Percentiles rank a stretch among this genome's conserved stretches.
phyloP scores from a whole-genome alignment of 768 basidiomycete genomes.

The Tylopilus rubrobrunneus region DNA sequence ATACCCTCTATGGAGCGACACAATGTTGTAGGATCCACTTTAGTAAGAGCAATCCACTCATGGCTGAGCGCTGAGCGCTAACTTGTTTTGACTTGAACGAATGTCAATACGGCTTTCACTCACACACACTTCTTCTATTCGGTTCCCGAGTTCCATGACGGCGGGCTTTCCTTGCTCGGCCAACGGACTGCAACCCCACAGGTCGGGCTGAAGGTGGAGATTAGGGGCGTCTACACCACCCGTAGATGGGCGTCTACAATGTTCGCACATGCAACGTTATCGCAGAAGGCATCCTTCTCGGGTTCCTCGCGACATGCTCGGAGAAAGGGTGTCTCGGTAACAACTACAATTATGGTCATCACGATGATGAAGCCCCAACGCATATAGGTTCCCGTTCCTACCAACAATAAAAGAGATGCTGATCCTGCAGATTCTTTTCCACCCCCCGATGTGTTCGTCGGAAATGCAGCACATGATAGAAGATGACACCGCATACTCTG shows the following conservation, averaged over 20 bases:
- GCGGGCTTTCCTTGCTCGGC: neutral
- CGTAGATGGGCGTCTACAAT: neutral
- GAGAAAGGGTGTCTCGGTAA: neutral
- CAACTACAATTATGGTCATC: neutral
- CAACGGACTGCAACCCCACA: neutral
- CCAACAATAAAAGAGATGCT: neutral
- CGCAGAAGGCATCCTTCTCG: neutral
- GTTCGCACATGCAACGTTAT: neutral
- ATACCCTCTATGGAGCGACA: too few relatives aligned
- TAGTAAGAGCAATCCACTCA: too few relatives aligned
- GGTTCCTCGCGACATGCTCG: neutral
- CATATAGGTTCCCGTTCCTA: neutral
- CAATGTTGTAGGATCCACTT: too few relatives aligned
- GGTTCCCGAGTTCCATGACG: neutral
- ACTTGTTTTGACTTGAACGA: too few relatives aligned
- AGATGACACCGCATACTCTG: conserved; percentile 31
- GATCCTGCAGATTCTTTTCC: neutral
- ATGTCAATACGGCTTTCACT: too few relatives aligned
- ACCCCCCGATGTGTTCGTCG: neutral
- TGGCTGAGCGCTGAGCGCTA: too few relatives aligned
- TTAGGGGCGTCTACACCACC: neutral
- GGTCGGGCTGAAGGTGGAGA: neutral
- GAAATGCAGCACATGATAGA: conserved; percentile 24
- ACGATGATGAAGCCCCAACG: neutral
- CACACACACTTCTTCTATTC: neutral